Percentiles rank a stretch among this genome's conserved stretches.
Conservation (phyloP, 768 basidiomycete genomes). For the Amanita molliuscula region DNA sequence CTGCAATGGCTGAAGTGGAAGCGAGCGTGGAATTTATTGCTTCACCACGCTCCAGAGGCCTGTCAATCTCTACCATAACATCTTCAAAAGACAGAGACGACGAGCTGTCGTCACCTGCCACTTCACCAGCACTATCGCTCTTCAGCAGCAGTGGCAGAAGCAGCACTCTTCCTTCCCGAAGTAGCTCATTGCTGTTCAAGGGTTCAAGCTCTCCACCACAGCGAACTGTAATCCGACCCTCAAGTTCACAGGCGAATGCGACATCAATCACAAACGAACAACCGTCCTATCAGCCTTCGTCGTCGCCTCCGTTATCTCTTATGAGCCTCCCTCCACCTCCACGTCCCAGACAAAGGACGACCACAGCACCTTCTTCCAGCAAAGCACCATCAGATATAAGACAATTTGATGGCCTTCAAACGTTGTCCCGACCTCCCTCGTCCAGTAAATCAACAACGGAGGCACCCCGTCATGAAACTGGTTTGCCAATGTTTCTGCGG, state of each 20-base stretch:
- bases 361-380: slow-evolving; percentile 7
- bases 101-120: not conserved
- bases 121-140: slow-evolving; percentile 5
- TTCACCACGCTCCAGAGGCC: slow-evolving; percentile 20
- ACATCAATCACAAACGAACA: slow-evolving; percentile 8
- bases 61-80: slow-evolving; percentile 27
- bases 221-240: slow-evolving; percentile 15
- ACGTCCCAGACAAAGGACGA: slow-evolving; percentile 26
- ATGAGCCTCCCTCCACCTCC: slow-evolving; percentile 49
- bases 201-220: not conserved
- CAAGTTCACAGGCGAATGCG: slow-evolving; percentile 23
- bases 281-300: slow-evolving; percentile 7
- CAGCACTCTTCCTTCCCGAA: slow-evolving; percentile 6
- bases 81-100: slow-evolving; percentile 16
- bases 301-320: slow-evolving; percentile 16
- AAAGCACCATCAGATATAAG: not conserved
- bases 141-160: slow-evolving; percentile 1
- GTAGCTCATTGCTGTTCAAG: slow-evolving; percentile 3
- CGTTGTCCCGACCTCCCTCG: too few species aligned
- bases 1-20: slow-evolving; percentile 53
- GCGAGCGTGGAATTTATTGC: slow-evolving; percentile 30
- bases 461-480: too few species aligned
- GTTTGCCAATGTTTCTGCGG: not conserved
- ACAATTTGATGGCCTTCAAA: slow-evolving; percentile 4
- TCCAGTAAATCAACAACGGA: too few species aligned